Percentiles rank a stretch among this genome's conserved stretches.
Conservation (phyloP, 2,329 filamentous ascomycete genomes). For the Cladosporium sp. region DNA sequence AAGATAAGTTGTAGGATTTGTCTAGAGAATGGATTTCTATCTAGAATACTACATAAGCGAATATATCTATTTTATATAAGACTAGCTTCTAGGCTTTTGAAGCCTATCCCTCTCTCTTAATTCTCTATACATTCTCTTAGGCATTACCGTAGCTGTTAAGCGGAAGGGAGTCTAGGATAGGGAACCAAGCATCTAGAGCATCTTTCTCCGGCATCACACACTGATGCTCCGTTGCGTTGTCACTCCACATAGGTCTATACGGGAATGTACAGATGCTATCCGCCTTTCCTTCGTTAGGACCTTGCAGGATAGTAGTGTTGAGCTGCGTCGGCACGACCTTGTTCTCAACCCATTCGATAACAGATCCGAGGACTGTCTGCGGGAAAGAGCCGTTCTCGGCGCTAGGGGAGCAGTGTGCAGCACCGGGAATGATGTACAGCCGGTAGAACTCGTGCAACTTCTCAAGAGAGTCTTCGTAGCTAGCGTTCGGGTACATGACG, state of each 20-base stretch:
- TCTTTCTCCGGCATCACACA: slow-evolving; percentile 23
- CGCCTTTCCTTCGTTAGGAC: slow-evolving; percentile 22
- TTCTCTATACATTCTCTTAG: neutral
- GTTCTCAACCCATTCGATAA: slow-evolving; percentile 32
- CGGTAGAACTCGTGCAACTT: slow-evolving; percentile 53
- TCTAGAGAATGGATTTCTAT: no score
- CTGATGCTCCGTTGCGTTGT: neutral
- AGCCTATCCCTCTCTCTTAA: no score
- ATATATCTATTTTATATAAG: no score
- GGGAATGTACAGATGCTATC: slow-evolving; percentile 25
- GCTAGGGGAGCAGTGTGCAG: slow-evolving; percentile 49
- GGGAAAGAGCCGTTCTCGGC: slow-evolving; percentile 40
- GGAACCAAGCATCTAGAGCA: slow-evolving; percentile 23
- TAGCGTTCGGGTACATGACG: slow-evolving; percentile 50
- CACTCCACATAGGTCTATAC: slow-evolving; percentile 23
- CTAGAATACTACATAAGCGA: no score
- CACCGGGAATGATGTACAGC: slow-evolving; percentile 56
- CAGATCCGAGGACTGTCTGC: slow-evolving; percentile 47
- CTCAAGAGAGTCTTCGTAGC: slow-evolving; percentile 30
- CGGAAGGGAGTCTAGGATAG: slow-evolving; percentile 21
- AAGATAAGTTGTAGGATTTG: no score
- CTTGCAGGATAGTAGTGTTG: slow-evolving; percentile 22
- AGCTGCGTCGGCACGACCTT: slow-evolving; percentile 21
- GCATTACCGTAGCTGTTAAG: slow-evolving; percentile 26
- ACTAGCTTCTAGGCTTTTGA: no score